Base-by-base conservation (phyloP, 2,329 filamentous ascomycete species). In the Calonectria leucothoes region DNA sequence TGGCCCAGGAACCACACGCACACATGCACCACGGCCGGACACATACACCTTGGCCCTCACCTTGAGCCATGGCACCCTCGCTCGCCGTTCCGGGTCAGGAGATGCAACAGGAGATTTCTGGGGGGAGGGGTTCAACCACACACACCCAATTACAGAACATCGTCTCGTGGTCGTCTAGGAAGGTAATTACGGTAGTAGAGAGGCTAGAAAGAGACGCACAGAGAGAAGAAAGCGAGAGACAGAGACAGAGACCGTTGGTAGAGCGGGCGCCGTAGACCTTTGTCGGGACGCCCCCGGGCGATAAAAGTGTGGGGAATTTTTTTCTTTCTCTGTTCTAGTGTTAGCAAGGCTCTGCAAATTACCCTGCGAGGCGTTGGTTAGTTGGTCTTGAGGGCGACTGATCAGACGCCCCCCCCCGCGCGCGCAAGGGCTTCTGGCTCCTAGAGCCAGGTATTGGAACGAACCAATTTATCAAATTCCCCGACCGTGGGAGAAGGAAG, bases 81-180 rank as follows among this genome's bases (percentile, higher is more conserved):
- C 31, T 63, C 42, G 35, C 48, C 37, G 45, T 61, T 42, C 59
- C 17, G 45, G 33, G 73, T 74, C 70, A 70, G 66, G 70, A 70
- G 73, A 74, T 42, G 73, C 35, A 49, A 70, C 73, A 72, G 49
- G 70, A 67, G 72, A 67, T 57, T 72, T 59, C 42, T 45, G 33
- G 42, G 33, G 42, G 25, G n/a, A 25, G n/a, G 39, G 55, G 55
- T 45, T 45, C 42, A 45, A 45, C 31, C 20, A 25, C 39, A 59
- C 42, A 23, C 37, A 42, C 51, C 65, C 70, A 72, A 72, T 65
- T 69, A 69, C 70, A 48, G 65, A 69, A 42, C 49, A n/a, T 66
- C 48, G 64, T 55, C 55, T 68, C 64, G 64, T 71, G 55, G 69
- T 35, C 45, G 64, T 45, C 66, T 37, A 57, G 31, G 37, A 61